These are phyloP conservation scores for Entrophospora sp. DNA, from an alignment of 192 early-diverging fungal species.

Conservation along the genomic window DNA sequence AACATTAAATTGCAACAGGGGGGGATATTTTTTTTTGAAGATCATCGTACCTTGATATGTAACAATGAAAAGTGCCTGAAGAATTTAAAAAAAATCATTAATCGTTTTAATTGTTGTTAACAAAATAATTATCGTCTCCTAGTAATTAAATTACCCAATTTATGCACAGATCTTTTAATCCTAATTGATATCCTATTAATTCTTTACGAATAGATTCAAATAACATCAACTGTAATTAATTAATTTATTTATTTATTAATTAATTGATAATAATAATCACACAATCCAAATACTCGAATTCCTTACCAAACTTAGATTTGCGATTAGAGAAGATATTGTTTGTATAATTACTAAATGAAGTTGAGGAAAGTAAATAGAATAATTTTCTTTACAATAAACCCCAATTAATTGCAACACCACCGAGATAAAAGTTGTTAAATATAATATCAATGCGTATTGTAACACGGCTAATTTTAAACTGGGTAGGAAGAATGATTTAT, in stretches of 20 bases:
- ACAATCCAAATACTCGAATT: no score
- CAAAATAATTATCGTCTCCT: no score
- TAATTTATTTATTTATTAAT: neutral
- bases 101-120: no score
- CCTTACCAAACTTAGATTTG: neutral
- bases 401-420: neutral
- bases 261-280: neutral
- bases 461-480: neutral
- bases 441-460: neutral
- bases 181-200: neutral
- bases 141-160: neutral
- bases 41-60: neutral
- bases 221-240: neutral
- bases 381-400: neutral
- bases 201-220: neutral
- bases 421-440: neutral
- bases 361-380: neutral
- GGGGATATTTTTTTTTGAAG: no score
- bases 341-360: neutral
- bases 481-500: neutral
- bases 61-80: neutral
- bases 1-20: no score
- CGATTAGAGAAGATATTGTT: neutral
- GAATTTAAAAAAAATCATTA: no score
- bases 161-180: neutral